A percentile compares a stretch with the other conserved stretches of the same genome.
These are phyloP conservation scores for Cyberlindnera sargentensis DNA, from an alignment of 805 yeast species.

Conservation along the genomic window DNA sequence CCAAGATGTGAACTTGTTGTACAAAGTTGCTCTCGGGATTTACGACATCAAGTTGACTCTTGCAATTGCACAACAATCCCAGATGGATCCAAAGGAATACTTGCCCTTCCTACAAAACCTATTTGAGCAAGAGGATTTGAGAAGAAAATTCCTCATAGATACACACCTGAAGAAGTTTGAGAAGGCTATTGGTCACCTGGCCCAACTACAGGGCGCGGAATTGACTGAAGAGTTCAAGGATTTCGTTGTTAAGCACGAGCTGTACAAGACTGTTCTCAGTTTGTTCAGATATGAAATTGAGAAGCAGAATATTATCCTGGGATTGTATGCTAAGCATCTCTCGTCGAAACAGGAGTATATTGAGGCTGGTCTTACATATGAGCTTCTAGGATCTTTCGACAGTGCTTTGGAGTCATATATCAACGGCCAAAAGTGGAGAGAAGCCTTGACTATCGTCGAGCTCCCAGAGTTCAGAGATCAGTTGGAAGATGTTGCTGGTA, in stretches of 20 bases:
- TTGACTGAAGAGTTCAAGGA: conserved; percentile 53
- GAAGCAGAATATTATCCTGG: conserved; percentile 49
- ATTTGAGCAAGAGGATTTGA: conserved; percentile 55
- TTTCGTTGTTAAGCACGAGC: conserved; percentile 60
- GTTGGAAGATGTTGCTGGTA: conserved; percentile 43
- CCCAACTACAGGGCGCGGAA: conserved; percentile 35
- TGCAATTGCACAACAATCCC: conserved; percentile 89
- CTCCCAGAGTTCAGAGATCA: conserved; percentile 32
- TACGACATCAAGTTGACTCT: conserved; percentile 80
- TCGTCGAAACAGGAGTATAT: conserved; percentile 46
- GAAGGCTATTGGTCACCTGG: conserved; percentile 63
- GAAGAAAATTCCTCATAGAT: conserved; percentile 74
- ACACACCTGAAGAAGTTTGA: conserved; percentile 60
- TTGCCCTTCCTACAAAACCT: conserved; percentile 83
- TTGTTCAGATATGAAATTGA: conserved; percentile 50
- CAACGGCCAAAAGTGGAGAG: conserved; percentile 74
- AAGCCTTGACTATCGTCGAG: conserved; percentile 62
- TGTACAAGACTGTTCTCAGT: conserved; percentile 63
- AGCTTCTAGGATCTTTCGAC: conserved; percentile 47
- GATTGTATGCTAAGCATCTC: conserved; percentile 56
- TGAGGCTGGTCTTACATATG: conserved; percentile 80
- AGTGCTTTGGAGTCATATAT: conserved; percentile 68
- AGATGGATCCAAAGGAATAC: conserved; percentile 96
- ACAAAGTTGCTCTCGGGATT: conserved; percentile 70
- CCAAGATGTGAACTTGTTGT: conserved; percentile 80